Percentiles rank a stretch among this genome's conserved stretches.
These are phyloP conservation scores for Eucalyptus guilfoylei DNA, from an alignment of 345 rosid species.

Conservation along the genomic window DNA sequence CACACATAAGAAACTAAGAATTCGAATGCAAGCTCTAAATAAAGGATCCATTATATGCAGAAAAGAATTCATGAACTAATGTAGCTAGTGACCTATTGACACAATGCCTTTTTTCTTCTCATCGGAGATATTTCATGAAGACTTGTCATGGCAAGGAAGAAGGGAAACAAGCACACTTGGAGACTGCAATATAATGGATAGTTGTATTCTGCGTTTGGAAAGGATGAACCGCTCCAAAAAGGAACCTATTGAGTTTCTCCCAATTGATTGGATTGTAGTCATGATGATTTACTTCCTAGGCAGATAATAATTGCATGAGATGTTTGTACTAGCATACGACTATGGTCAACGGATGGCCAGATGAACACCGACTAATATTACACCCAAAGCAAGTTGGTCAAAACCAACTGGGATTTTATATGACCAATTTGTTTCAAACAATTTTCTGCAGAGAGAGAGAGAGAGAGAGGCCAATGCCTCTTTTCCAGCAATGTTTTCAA, in stretches of 20 bases:
- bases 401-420: neutral
- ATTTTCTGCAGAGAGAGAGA: neutral
- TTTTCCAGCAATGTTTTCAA: neutral
- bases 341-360: neutral
- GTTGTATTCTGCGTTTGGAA: neutral
- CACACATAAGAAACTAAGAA: neutral
- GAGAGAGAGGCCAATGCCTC: neutral
- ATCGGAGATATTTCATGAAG: conserved; percentile 1
- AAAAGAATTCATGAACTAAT: neutral
- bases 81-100: neutral
- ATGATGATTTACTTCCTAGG: neutral
- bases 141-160: neutral
- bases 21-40: too few species aligned
- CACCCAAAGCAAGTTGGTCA: neutral
- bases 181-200: neutral
- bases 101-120: neutral
- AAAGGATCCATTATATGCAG: neutral
- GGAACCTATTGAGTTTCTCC: neutral
- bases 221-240: neutral
- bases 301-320: neutral
- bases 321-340: neutral
- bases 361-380: neutral
- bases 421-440: neutral
- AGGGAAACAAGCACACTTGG: neutral
- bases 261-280: neutral